Evolutionary conservation across 2,329 filamentous ascomycete genomes (phyloP).

Genomic region (Exutisphaerella laricina): DNA sequence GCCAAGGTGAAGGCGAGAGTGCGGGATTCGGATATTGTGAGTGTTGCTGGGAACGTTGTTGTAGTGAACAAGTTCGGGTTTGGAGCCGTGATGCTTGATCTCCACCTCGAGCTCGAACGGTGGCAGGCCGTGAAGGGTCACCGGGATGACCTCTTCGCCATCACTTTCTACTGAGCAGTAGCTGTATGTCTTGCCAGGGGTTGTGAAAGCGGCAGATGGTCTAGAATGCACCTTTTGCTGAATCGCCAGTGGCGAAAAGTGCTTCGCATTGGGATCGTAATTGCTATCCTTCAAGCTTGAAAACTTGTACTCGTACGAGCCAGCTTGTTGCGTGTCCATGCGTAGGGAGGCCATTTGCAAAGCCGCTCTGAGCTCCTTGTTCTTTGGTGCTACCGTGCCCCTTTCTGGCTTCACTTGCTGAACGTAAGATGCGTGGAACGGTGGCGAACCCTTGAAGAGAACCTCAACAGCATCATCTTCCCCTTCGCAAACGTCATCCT

Average conservation of each 20-base stretch:
- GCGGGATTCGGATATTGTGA: constrained; percentile 78
- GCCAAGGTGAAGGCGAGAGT: constrained; percentile 78
- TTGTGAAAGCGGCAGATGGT: constrained; percentile 74
- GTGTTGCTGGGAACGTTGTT: constrained; percentile 68
- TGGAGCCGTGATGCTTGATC: constrained; percentile 82
- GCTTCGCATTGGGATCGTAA: constrained; percentile 67
- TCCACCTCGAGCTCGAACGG: constrained; percentile 90
- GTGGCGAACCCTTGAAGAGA: constrained; percentile 68
- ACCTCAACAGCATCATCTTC: constrained; percentile 88
- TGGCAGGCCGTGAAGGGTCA: constrained; percentile 73
- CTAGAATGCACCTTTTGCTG: constrained; percentile 80
- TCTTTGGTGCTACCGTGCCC: constrained; percentile 56
- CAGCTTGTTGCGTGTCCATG: constrained; percentile 79
- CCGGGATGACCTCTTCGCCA: constrained; percentile 76
- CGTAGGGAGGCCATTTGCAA: constrained; percentile 70
- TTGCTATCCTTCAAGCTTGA: constrained; percentile 75
- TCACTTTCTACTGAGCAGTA: constrained; percentile 83
- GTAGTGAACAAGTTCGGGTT: constrained; percentile 75
- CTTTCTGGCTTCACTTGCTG: constrained; percentile 65
- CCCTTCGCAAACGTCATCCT: constrained; percentile 85
- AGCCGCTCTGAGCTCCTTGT: constrained; percentile 70
- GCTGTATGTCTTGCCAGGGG: constrained; percentile 88
- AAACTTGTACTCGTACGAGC: constrained; percentile 82
- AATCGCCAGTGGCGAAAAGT: constrained; percentile 62
- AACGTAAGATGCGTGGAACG: constrained; percentile 78